A percentile compares a stretch with the other conserved stretches of the same genome.
These are phyloP conservation scores for Hypomyces perniciosus DNA, from an alignment of 2,329 filamentous ascomycete genomes.

Conservation along the genomic window DNA sequence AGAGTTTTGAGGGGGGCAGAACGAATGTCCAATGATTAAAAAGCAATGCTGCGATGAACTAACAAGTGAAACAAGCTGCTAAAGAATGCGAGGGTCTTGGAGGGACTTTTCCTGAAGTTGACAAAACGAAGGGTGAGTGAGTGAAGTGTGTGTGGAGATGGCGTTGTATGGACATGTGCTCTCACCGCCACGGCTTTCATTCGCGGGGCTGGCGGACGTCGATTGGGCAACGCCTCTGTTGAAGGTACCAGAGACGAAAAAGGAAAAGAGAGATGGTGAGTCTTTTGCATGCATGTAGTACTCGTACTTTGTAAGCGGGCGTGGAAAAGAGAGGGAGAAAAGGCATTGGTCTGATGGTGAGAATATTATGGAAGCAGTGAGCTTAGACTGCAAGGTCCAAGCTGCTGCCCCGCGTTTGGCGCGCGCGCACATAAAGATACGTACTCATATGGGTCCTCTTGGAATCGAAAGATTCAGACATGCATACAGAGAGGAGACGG, in stretches of 20 bases:
- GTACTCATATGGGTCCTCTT: background rate
- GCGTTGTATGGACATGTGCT: conserved; percentile 7
- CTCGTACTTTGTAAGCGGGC: too few species aligned
- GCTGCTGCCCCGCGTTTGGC: conserved; percentile 23
- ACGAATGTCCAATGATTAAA: background rate
- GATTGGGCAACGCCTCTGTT: background rate
- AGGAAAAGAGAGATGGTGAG: background rate
- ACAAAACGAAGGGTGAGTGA: background rate
- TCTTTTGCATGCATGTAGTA: background rate
- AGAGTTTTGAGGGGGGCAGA: background rate
- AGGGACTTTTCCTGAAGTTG: background rate
- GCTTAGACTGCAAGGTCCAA: too few species aligned
- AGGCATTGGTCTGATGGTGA: background rate
- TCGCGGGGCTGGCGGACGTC: background rate
- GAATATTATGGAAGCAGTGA: too few species aligned
- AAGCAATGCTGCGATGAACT: background rate
- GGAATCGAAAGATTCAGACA: too few species aligned
- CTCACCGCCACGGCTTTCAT: conserved; percentile 8
- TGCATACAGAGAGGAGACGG: background rate
- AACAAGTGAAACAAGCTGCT: too few species aligned
- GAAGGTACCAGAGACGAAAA: background rate
- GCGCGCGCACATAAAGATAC: conserved; percentile 4
- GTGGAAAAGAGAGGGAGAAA: background rate
- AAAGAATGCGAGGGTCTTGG: too few species aligned
- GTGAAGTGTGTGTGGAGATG: conserved; percentile 2